Conservation (phyloP, 805 yeast genomes). For the Starmerella khaoyaiensis region DNA sequence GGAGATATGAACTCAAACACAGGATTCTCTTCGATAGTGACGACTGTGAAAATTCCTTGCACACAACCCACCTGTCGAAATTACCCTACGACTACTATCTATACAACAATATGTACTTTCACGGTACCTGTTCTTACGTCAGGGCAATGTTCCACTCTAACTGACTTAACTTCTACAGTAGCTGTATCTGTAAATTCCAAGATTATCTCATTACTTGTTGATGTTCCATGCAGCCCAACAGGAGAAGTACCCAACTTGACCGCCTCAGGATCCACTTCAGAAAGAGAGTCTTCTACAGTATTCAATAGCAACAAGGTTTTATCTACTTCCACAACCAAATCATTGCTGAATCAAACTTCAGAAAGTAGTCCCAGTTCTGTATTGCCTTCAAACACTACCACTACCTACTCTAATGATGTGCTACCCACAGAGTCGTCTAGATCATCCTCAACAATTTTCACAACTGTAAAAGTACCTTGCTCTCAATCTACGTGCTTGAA, state of each 20-base stretch:
- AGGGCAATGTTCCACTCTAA: conserved; percentile 3
- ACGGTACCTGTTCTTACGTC: conserved; percentile 7
- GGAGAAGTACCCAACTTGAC: too few species aligned
- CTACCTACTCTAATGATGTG: too few species aligned
- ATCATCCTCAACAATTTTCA: conserved; percentile 3
- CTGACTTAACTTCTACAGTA: conserved; percentile 6
- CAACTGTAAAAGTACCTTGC: conserved; percentile 15
- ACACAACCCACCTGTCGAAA: conserved; percentile 9
- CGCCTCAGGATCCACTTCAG: too few species aligned
- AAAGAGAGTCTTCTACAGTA: too few species aligned
- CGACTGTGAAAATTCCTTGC: conserved; percentile 14
- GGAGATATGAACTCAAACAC: not conserved
- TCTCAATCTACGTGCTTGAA: conserved; percentile 8
- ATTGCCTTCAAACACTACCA: too few species aligned
- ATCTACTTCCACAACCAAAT: too few species aligned
- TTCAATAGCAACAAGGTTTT: too few species aligned
- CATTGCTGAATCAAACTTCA: too few species aligned
- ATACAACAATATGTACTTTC: conserved; percentile 15
- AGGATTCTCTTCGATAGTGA: conserved; percentile 2
- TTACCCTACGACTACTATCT: conserved; percentile 5
- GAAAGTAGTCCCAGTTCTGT: too few species aligned
- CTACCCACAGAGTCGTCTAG: not conserved
- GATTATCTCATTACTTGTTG: conserved; percentile 3
- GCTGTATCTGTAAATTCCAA: conserved; percentile 6
- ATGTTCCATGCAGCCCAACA: conserved; percentile 11